A percentile compares a stretch with the other conserved stretches of the same genome.
phyloP scores from a whole-genome alignment of 495 filamentous ascomycete genomes.

The Baudoinia panamericana region DNA sequence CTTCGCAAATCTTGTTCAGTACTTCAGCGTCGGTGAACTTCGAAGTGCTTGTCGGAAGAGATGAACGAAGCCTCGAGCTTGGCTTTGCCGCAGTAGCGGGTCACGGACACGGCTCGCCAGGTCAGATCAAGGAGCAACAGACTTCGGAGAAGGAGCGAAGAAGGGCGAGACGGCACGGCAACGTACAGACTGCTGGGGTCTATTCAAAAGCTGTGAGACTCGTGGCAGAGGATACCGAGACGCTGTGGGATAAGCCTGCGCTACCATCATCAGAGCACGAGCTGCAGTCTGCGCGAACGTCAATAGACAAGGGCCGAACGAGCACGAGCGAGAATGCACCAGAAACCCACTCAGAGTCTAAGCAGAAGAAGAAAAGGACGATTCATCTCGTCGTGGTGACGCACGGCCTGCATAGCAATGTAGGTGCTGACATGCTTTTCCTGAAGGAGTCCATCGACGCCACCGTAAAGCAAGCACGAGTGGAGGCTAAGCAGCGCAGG shows the following conservation, averaged over 20 bases:
- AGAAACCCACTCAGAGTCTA: slow-evolving; percentile 22
- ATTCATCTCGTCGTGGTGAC: slow-evolving; percentile 86
- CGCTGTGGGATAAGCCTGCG: slow-evolving; percentile 80
- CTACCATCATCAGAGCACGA: slow-evolving; percentile 52
- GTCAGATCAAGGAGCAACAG: slow-evolving; percentile 56
- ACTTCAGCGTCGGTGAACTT: slow-evolving; percentile 76
- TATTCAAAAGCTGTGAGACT: slow-evolving; percentile 66
- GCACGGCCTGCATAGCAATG: slow-evolving; percentile 90
- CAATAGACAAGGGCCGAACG: slow-evolving; percentile 7
- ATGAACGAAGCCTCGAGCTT: slow-evolving; percentile 64
- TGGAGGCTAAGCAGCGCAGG: slow-evolving; percentile 44
- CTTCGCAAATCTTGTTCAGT: slow-evolving; percentile 87
- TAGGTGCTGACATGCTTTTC: slow-evolving; percentile 94
- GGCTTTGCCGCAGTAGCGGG: slow-evolving; percentile 39
- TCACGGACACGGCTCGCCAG: slow-evolving; percentile 42
- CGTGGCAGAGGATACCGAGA: slow-evolving; percentile 72
- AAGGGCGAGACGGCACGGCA: slow-evolving; percentile 26
- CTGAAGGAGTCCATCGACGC: slow-evolving; percentile 93
- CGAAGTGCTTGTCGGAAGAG: slow-evolving; percentile 72
- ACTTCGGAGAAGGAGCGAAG: slow-evolving; percentile 8
- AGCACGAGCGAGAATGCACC: slow-evolving; percentile 11
- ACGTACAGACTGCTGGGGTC: slow-evolving; percentile 52
- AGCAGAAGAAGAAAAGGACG: slow-evolving; percentile 45
- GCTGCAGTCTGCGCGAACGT: slow-evolving; percentile 21
- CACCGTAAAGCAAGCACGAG: slow-evolving; percentile 53